Conservation (phyloP, 257 asterid genomes). For the Solanum megistacrolobum region DNA sequence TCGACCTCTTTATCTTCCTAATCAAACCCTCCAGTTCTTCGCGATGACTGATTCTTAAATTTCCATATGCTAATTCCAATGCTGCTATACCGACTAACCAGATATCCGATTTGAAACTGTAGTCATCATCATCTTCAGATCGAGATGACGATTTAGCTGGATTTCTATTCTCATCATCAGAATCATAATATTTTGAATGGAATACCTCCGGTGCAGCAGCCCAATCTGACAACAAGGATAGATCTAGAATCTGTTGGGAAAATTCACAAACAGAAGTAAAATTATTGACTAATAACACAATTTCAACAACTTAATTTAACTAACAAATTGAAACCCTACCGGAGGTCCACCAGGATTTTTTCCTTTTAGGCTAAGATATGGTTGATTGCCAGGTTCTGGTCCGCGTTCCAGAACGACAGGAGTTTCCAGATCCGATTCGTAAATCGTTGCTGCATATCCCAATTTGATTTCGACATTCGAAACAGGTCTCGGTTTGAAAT, state of each 20-base stretch:
- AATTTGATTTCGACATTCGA: neutral
- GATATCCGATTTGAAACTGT: neutral
- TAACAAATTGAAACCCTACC: neutral
- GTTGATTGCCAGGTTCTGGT: neutral
- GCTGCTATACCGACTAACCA: constrained; percentile 2
- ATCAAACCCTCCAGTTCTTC: neutral
- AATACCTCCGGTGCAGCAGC: neutral
- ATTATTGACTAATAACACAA: neutral
- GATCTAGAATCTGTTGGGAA: neutral
- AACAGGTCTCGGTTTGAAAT: neutral
- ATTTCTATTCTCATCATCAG: neutral
- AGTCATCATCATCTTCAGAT: neutral
- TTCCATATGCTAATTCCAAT: constrained; percentile 1
- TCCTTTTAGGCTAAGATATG: neutral
- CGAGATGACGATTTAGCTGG: neutral
- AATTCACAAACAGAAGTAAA: neutral
- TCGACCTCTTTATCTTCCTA: neutral
- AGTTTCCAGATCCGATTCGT: neutral
- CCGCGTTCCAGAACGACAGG: neutral
- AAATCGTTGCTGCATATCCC: neutral
- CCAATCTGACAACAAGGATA: neutral
- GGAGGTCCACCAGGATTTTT: neutral
- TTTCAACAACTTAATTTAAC: neutral
- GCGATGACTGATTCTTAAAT: neutral
- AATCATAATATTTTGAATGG: neutral